A percentile compares a stretch with the other conserved stretches of the same genome.
These are phyloP conservation scores for Mycena alexandri DNA, from an alignment of 768 basidiomycete genomes.

Conservation along the genomic window DNA sequence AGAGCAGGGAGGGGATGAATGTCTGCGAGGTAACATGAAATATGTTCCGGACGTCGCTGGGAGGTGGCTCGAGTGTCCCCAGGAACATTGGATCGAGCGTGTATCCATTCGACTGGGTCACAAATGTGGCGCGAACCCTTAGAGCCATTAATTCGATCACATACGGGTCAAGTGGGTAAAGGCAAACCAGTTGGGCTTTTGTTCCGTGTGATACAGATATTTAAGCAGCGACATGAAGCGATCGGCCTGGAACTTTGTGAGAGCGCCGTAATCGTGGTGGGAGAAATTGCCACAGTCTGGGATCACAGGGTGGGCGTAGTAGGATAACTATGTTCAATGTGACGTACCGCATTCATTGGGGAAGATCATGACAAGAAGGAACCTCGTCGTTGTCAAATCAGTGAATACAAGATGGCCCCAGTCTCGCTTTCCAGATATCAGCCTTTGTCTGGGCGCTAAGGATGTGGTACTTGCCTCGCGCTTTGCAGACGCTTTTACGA, in stretches of 20 bases:
- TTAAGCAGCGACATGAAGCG: conserved; percentile 47
- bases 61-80: conserved; percentile 12
- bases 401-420: conserved; percentile 51
- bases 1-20: conserved; percentile 43
- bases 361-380: conserved; percentile 48
- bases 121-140: conserved; percentile 44
- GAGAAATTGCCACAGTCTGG: conserved; percentile 46
- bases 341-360: conserved; percentile 41
- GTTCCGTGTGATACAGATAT: conserved; percentile 43
- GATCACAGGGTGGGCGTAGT: not conserved
- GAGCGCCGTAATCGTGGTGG: conserved; percentile 47
- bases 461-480: conserved; percentile 36
- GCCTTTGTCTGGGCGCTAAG: not conserved
- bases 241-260: conserved; percentile 50
- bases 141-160: not conserved
- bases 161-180: no score
- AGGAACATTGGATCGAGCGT: conserved; percentile 35
- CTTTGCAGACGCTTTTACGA: conserved; percentile 45
- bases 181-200: conserved; percentile 29
- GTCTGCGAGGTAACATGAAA: conserved; percentile 41
- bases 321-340: not conserved
- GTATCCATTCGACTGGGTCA: conserved; percentile 35
- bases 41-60: conserved; percentile 23
- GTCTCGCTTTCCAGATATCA: conserved; percentile 42
- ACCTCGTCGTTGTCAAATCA: conserved; percentile 42